Conservation (phyloP, 495 filamentous ascomycete genomes). For the Cercophora sp. region DNA sequence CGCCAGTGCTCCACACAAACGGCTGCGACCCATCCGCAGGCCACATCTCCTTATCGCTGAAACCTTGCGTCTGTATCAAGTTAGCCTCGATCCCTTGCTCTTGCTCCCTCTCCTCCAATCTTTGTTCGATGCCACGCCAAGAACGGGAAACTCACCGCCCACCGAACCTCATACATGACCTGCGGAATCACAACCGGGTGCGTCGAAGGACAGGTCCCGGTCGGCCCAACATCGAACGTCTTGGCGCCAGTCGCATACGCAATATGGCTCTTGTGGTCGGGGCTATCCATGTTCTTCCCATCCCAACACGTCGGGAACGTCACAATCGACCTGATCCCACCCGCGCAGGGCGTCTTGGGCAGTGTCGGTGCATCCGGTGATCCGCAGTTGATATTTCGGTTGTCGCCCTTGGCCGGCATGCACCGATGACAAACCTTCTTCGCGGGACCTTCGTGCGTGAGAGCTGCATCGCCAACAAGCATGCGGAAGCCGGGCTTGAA, state of each 20-base stretch:
- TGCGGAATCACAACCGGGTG: slow-evolving; percentile 34
- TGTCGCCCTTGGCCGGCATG: slow-evolving; percentile 18
- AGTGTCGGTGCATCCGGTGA: slow-evolving; percentile 22
- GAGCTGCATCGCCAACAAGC: slow-evolving; percentile 59
- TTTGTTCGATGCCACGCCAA: not conserved
- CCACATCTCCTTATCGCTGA: slow-evolving; percentile 34
- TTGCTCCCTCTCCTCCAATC: too few relatives aligned
- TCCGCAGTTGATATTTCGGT: slow-evolving; percentile 17
- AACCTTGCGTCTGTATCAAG: slow-evolving; percentile 19
- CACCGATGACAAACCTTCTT: slow-evolving; percentile 37
- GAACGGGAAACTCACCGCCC: slow-evolving; percentile 23
- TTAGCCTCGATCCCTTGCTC: not conserved
- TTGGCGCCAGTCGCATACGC: slow-evolving; percentile 27
- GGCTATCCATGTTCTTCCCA: slow-evolving; percentile 24
- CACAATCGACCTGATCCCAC: slow-evolving; percentile 35
- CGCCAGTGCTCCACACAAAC: slow-evolving; percentile 42
- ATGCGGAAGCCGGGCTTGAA: slow-evolving; percentile 61
- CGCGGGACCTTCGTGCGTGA: slow-evolving; percentile 22
- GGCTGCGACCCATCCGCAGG: slow-evolving; percentile 39
- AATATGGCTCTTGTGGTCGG: slow-evolving; percentile 36
- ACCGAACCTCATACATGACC: slow-evolving; percentile 39
- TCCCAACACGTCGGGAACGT: slow-evolving; percentile 26
- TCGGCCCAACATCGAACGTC: slow-evolving; percentile 21
- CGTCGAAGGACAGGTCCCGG: slow-evolving; percentile 19
- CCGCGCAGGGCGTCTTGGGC: slow-evolving; percentile 26